Evolutionary conservation across 2,329 filamentous ascomycete species (phyloP), one percentile per base, ranked within the genome.

Genomic region (Hortaea werneckii): DNA sequence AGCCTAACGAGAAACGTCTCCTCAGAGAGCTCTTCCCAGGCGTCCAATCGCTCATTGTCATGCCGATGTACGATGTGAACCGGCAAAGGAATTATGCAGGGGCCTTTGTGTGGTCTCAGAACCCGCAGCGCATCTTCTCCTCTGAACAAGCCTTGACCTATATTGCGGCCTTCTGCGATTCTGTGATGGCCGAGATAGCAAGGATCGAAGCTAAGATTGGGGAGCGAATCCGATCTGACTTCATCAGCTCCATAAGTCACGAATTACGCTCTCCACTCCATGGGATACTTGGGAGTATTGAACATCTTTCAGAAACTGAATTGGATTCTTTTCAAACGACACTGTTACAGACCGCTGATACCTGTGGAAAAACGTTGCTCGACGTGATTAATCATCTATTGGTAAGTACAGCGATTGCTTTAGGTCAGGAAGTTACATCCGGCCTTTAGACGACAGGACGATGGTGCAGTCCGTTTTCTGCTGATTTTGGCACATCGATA

Each of bases 51-150:
- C 60, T 75, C 6, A 60, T 75, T 5, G 74, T 75, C 43, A 59
- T 74, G 9, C 72, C 72, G 0, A 50, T 75, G 0, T 74, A 70
- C 68, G 72, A 75, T 28, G 29, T 42, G 13, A 42, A 42, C 5
- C 8, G 27, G 3, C 27, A 42, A 30, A 3, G 13, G 7, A 42
- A 42, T 5, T 42, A 42, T 29, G 13, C 40, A 2, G 40, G 12
- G 10, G 4, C 13, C 3, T n/a, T 42, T 13, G 28, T 42, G 2
- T 42, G 40, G 40, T n/a, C 10, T 26, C 11, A 4, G 8, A 30
- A 42, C 10, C 7, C 13, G 8, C 13, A 42, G 5, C 40, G 40
- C 8, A 26, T 27, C 12, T 42, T 42, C 28, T 42, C 40, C 3
- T 20, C 20, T 20, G 28, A 28, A 5, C 40, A 42, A 13, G 49